A percentile compares a stretch with the other conserved stretches of the same genome.
Conservation (phyloP, 768 basidiomycete genomes). For the Kwoniella botswanensis region DNA sequence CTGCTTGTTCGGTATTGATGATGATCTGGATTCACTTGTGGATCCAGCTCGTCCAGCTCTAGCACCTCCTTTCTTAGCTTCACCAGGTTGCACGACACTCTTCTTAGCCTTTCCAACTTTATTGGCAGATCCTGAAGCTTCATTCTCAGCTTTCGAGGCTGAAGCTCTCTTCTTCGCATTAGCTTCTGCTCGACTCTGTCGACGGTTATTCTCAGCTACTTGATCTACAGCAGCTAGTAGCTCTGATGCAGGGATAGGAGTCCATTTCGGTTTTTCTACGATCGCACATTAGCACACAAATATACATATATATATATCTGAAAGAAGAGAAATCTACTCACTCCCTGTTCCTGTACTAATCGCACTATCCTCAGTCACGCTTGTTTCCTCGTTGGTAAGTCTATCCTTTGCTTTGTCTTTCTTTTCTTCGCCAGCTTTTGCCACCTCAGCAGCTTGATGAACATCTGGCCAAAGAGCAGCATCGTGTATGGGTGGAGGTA, state of each 20-base stretch:
- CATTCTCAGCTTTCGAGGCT: constrained; percentile 23
- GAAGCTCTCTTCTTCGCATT: constrained; percentile 24
- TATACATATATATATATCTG: not conserved
- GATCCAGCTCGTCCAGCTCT: constrained; percentile 15
- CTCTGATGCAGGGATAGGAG: constrained; percentile 66
- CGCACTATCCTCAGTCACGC: constrained; percentile 25
- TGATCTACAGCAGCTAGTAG: constrained; percentile 65
- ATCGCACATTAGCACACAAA: not conserved
- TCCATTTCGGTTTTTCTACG: constrained; percentile 68
- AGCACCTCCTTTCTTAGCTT: constrained; percentile 19
- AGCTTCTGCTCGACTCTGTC: constrained; percentile 21
- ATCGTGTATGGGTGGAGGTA: constrained; percentile 36
- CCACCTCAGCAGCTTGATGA: constrained; percentile 36
- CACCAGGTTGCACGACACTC: not conserved
- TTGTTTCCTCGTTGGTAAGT: constrained; percentile 34
- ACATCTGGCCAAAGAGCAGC: constrained; percentile 50
- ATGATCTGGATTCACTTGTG: constrained; percentile 5
- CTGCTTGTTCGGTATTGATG: constrained; percentile 6
- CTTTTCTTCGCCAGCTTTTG: constrained; percentile 37
- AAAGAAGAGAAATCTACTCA: constrained; percentile 24
- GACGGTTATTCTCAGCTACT: constrained; percentile 39
- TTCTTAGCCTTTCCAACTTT: constrained; percentile 28
- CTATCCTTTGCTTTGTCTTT: constrained; percentile 36
- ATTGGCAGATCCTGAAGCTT: constrained; percentile 16
- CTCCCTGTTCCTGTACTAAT: constrained; percentile 24